These are phyloP conservation scores for Hansenula sp. DNA, from an alignment of 1,139 yeast genomes.

Conservation along the genomic window DNA sequence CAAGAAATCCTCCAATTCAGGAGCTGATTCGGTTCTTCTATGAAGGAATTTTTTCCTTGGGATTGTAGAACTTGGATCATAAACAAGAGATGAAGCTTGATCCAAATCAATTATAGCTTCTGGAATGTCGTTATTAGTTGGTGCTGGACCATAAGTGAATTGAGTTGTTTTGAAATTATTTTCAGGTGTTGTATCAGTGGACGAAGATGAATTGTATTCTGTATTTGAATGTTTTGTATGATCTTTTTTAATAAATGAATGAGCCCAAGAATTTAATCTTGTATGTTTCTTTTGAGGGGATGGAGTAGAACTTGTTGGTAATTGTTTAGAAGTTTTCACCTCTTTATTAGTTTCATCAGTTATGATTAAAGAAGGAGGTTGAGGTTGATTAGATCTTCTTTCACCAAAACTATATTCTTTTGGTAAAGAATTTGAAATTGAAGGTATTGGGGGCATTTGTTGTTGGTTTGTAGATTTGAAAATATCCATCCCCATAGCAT, in stretches of 20 bases:
- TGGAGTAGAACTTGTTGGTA: constrained; percentile 13
- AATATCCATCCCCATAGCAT: constrained; percentile 26
- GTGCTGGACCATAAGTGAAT: constrained; percentile 7
- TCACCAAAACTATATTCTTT: constrained; percentile 26
- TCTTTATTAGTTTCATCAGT: constrained; percentile 5
- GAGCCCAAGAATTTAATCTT: constrained; percentile 22
- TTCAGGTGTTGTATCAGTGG: constrained; percentile 25
- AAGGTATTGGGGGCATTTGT: constrained; percentile 8
- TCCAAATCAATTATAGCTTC: constrained; percentile 64
- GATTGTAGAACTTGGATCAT: constrained; percentile 20
- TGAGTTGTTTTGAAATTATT: constrained; percentile 6
- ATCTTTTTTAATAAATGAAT: constrained; percentile 8
- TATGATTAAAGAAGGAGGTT: constrained; percentile 12
- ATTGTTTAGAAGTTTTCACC: too few relatives aligned
- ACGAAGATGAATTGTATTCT: constrained; percentile 18
- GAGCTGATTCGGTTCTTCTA: constrained; percentile 48
- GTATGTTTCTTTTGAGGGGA: constrained; percentile 18
- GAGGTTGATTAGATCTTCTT: constrained; percentile 4
- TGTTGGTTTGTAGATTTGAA: constrained; percentile 24
- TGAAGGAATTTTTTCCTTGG: constrained; percentile 23
- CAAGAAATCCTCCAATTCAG: constrained; percentile 33
- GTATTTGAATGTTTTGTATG: neutral
- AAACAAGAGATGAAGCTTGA: constrained; percentile 41
- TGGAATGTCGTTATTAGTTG: constrained; percentile 36
- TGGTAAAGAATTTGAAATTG: constrained; percentile 32